Evolutionary conservation across 768 basidiomycete genomes (phyloP).

Genomic region (Trametes meyenii): DNA sequence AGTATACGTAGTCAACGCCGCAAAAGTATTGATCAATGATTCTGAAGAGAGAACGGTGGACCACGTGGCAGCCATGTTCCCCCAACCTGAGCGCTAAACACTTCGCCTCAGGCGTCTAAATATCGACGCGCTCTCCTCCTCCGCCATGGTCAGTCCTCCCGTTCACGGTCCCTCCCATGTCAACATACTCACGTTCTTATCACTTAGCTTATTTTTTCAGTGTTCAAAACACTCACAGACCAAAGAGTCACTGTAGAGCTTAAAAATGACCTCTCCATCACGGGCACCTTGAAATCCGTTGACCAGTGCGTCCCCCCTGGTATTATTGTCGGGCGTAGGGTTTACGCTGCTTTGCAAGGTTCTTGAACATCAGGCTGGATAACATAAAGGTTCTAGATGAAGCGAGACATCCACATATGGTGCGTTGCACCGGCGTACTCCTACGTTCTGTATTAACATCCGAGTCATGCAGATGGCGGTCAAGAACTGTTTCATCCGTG

Average conservation of each 20-base stretch:
- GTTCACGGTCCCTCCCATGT: no score
- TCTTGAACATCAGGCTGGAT: constrained; percentile 95
- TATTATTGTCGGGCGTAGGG: neutral
- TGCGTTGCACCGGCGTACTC: constrained; percentile 36
- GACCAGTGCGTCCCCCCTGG: constrained; percentile 74
- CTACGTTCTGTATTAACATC: neutral
- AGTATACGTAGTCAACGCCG: no score
- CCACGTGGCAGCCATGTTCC: neutral
- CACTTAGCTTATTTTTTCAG: constrained; percentile 88
- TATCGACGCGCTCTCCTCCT: neutral
- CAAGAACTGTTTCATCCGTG: constrained; percentile 98
- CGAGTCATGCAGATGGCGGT: constrained; percentile 82
- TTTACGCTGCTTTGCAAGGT: constrained; percentile 47
- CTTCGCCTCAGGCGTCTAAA: neutral
- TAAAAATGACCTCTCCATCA: constrained; percentile 98
- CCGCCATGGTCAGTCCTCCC: constrained; percentile 9
- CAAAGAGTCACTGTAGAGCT: constrained; percentile 96
- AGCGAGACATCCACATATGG: constrained; percentile 97
- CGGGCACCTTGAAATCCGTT: constrained; percentile 93
- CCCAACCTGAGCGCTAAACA: neutral
- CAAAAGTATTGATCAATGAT: no score
- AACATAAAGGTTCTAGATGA: constrained; percentile 92
- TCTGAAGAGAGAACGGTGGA: neutral
- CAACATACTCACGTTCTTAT: no score
- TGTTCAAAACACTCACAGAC: constrained; percentile 98